Conservation (phyloP, 2,329 filamentous ascomycete species). For the Didymella lethalis region DNA sequence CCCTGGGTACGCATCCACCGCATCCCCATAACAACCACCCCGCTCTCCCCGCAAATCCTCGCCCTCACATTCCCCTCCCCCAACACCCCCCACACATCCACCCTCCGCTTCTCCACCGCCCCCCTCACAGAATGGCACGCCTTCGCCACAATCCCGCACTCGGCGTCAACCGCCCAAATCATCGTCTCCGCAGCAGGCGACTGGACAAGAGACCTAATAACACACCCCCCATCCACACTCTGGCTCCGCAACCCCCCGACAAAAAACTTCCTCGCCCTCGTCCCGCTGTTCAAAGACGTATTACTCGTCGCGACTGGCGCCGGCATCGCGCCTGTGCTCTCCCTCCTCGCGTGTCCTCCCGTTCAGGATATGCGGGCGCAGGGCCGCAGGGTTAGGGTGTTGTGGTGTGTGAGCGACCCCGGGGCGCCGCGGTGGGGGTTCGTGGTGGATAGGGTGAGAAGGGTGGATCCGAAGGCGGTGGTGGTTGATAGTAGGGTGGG, state of each 20-base stretch:
- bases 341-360: conserved; percentile 23
- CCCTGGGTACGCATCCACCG: conserved; percentile 78
- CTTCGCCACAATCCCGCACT: conserved; percentile 49
- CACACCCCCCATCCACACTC: conserved; percentile 22
- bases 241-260: conserved; percentile 30
- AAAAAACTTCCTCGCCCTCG: conserved; percentile 32
- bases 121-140: conserved; percentile 49
- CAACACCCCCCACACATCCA: conserved; percentile 36
- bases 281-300: conserved; percentile 30
- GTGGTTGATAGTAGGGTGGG: conserved; percentile 27
- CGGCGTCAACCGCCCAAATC: conserved; percentile 27
- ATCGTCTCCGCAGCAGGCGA: conserved; percentile 48
- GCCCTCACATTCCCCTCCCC: conserved; percentile 63
- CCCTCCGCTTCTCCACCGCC: conserved; percentile 24
- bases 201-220: conserved; percentile 40
- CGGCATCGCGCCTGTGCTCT: conserved; percentile 35
- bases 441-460: conserved; percentile 21
- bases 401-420: conserved; percentile 31
- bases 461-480: conserved; percentile 21
- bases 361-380: conserved; percentile 17
- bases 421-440: conserved; percentile 28
- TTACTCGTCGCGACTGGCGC: conserved; percentile 36
- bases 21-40: conserved; percentile 69
- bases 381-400: conserved; percentile 19
- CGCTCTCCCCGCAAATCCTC: conserved; percentile 74